Evolutionary conservation across 2,329 filamentous ascomycete species (phyloP), one percentile per base, ranked within the genome.

Genomic region (Monascus ruber): DNA sequence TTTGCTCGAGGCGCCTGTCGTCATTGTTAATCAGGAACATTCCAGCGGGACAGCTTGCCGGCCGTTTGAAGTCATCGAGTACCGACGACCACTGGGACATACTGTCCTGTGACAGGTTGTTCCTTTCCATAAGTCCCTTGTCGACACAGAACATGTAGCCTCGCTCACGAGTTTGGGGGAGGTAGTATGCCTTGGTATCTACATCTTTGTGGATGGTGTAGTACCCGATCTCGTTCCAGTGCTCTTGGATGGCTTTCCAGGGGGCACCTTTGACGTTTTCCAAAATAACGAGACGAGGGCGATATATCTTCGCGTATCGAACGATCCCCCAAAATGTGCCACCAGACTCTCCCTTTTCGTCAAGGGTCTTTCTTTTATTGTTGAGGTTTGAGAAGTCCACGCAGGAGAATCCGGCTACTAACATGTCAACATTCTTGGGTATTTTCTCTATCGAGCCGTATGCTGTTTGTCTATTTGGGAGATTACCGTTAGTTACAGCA

Each of bases 371-470:
- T 10, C 64, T 63, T 4, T 66, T 56, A 36, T 64, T 73, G 54
- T 87, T 89, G 27, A 87, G 57, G 0, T 47, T 52, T 0, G 83
- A 88, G 46, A 82, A 84, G 49, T 88, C 83, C 2, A 85, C 81
- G 47, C 84, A 91, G 0, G 81, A 79, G 33, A 81, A 84, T 0
- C 84, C 84, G 5, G 80, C 80, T 34, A 88, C 65, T 1, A 89
- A 62, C 0, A 89, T 54, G 45, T 88, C 79, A 1, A 77, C 58
- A 7, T 71, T 52, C 0, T 56, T 58, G 0, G 81, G 81, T 1
- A 86, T 73, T 1, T 57, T 38, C 4, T 67, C 67, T 36, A 70
- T 60, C 5, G 72, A 71, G 4, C 83, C 83, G 51, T 81, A 81
- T 1, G 79, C 80, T 1, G 81, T 87, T 17, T 72, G 77, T 1